A percentile compares a stretch with the other conserved stretches of the same genome.
Conservation (phyloP, 176 grass and related monocot genomes). For the Panicum miliaceum region DNA sequence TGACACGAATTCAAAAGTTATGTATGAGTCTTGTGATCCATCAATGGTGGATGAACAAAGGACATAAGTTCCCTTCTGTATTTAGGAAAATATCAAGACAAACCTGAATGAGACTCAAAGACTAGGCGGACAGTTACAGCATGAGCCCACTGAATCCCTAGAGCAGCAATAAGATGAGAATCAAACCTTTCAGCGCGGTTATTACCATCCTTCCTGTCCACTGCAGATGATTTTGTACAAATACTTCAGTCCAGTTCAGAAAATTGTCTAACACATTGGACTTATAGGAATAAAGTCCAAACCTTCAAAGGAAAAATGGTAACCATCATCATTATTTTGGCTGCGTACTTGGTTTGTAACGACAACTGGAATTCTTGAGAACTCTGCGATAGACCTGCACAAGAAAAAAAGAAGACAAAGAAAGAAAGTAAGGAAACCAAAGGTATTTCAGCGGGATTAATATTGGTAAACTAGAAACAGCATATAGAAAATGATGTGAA, state of each 20-base stretch:
- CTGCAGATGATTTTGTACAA: conserved; percentile 55
- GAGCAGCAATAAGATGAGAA: conserved; percentile 88
- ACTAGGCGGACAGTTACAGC: conserved; percentile 83
- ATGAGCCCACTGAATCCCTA: conserved; percentile 95
- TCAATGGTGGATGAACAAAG: conserved; percentile 5
- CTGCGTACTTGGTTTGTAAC: conserved; percentile 97
- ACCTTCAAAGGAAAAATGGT: conserved; percentile 91
- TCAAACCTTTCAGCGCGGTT: conserved; percentile 54
- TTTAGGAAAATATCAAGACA: conserved; percentile 16
- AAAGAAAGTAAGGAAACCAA: conserved; percentile 21
- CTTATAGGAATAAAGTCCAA: conserved; percentile 26
- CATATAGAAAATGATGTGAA: conserved; percentile 5
- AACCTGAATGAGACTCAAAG: conserved; percentile 97
- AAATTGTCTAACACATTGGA: background rate
- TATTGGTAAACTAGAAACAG: conserved; percentile 12
- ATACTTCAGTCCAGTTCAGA: conserved; percentile 20
- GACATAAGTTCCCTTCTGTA: background rate
- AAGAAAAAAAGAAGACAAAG: conserved; percentile 14
- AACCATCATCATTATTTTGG: conserved; percentile 74
- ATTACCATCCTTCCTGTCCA: conserved; percentile 42
- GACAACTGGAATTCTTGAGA: conserved; percentile 82
- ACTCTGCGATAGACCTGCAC: conserved; percentile 82
- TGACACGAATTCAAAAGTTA: background rate
- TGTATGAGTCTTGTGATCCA: background rate
- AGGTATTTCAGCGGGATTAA: conserved; percentile 27